Conservation (phyloP, 495 filamentous ascomycete species). For the Darksidea phi region DNA sequence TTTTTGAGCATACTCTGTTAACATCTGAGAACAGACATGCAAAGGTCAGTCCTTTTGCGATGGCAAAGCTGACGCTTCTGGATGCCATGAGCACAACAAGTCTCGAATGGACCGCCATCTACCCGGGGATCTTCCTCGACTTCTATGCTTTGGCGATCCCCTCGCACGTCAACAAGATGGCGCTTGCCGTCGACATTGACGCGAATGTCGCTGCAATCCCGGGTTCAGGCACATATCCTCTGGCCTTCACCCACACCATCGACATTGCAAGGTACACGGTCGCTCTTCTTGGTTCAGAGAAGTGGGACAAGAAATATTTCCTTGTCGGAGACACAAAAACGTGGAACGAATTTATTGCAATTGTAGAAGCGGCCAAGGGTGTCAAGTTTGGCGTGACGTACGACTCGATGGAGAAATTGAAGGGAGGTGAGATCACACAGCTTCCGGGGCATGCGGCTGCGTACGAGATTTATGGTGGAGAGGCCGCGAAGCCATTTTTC, state of each 20-base stretch:
- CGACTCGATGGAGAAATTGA: no score
- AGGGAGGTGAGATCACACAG: no score
- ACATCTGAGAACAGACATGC: not conserved
- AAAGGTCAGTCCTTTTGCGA: not conserved
- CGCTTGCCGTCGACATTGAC: constrained; percentile 4
- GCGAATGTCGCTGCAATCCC: constrained; percentile 9
- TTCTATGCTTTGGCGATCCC: constrained; percentile 3
- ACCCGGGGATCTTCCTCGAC: constrained; percentile 13
- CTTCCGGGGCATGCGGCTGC: no score
- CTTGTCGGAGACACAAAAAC: constrained; percentile 10
- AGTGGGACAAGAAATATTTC: not conserved
- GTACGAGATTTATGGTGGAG: no score
- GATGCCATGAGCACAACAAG: not conserved
- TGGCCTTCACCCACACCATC: constrained; percentile 3
- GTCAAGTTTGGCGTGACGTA: no score
- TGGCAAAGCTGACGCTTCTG: not conserved
- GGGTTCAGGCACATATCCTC: not conserved
- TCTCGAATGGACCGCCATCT: constrained; percentile 15
- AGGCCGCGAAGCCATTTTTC: no score
- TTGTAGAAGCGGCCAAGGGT: not conserved
- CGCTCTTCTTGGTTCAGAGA: not conserved
- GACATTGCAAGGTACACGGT: constrained; percentile 7
- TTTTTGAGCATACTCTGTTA: not conserved
- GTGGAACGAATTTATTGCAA: constrained; percentile 7
- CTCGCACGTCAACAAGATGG: not conserved